phyloP scores from a whole-genome alignment of 495 filamentous ascomycete genomes.

The Neurospora sp. region DNA sequence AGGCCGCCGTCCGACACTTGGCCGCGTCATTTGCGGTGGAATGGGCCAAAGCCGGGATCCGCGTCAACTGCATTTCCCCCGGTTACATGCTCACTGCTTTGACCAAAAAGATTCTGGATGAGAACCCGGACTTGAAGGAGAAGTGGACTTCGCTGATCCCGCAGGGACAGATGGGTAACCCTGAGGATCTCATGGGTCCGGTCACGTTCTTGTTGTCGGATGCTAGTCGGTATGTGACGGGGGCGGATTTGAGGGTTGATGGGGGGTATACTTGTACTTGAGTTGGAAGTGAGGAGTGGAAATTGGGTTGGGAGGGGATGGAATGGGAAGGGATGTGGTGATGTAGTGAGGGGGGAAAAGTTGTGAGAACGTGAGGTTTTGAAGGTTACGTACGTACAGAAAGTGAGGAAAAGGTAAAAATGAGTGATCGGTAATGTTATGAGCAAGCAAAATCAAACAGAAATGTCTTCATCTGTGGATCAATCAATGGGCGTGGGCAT shows the following conservation, averaged over 20 bases:
- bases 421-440: no score
- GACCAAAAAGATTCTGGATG: slow-evolving; percentile 91
- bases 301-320: neutral
- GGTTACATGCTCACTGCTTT: slow-evolving; percentile 93
- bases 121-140: slow-evolving; percentile 75
- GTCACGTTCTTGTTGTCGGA: slow-evolving; percentile 86
- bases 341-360: no score
- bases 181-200: slow-evolving; percentile 86
- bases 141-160: slow-evolving; percentile 90
- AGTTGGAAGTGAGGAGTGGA: no score
- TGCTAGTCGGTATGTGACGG: slow-evolving; percentile 76
- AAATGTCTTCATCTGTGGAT: no score
- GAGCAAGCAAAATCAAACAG: no score
- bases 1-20: slow-evolving; percentile 80
- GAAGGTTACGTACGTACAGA: neutral
- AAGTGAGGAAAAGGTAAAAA: neutral
- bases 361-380: no score
- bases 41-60: slow-evolving; percentile 74
- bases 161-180: slow-evolving; percentile 82
- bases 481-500: no score
- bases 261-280: slow-evolving; percentile 78
- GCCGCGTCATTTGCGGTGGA: slow-evolving; percentile 75
- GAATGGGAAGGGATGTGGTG: neutral
- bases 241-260: slow-evolving; percentile 81
- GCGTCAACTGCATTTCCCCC: slow-evolving; percentile 84